Percentiles rank a stretch among this genome's conserved stretches.
phyloP scores from a whole-genome alignment of 139 green algal genomes.

The Asterochloris erici region DNA sequence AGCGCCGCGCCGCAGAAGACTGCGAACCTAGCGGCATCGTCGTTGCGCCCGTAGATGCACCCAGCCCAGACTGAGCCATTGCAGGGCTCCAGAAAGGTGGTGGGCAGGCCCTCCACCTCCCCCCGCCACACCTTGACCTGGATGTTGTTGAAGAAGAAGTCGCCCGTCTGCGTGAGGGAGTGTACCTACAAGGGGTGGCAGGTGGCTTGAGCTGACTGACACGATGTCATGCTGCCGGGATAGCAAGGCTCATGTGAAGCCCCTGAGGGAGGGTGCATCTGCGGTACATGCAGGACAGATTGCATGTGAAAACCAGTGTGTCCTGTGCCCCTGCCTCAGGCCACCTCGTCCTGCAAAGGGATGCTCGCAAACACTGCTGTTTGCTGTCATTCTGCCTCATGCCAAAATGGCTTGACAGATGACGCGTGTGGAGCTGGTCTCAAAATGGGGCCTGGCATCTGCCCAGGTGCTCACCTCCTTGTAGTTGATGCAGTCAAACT shows the following conservation, averaged over 20 bases:
- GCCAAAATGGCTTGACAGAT: too few species aligned
- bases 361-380: not conserved
- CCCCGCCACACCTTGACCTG: slow-evolving; percentile 68
- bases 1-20: slow-evolving; percentile 89
- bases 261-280: too few species aligned
- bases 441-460: too few species aligned
- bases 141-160: slow-evolving; percentile 60
- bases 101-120: slow-evolving; percentile 62
- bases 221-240: too few species aligned
- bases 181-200: slow-evolving; percentile 22
- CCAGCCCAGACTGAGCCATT: slow-evolving; percentile 84
- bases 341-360: too few species aligned
- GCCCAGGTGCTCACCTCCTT: slow-evolving; percentile 31
- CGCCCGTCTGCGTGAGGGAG: slow-evolving; percentile 50
- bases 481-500: slow-evolving; percentile 95
- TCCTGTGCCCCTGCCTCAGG: too few species aligned
- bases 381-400: too few species aligned
- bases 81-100: slow-evolving; percentile 68
- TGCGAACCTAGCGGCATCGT: slow-evolving; percentile 67
- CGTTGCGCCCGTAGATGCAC: slow-evolving; percentile 85
- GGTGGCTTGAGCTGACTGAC: too few species aligned
- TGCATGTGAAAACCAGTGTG: too few species aligned
- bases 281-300: too few species aligned
- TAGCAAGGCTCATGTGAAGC: too few species aligned
- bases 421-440: too few species aligned